Evolutionary conservation across 2,329 filamentous ascomycete genomes (phyloP).

Genomic region (Thielaviopsis euricoi): DNA sequence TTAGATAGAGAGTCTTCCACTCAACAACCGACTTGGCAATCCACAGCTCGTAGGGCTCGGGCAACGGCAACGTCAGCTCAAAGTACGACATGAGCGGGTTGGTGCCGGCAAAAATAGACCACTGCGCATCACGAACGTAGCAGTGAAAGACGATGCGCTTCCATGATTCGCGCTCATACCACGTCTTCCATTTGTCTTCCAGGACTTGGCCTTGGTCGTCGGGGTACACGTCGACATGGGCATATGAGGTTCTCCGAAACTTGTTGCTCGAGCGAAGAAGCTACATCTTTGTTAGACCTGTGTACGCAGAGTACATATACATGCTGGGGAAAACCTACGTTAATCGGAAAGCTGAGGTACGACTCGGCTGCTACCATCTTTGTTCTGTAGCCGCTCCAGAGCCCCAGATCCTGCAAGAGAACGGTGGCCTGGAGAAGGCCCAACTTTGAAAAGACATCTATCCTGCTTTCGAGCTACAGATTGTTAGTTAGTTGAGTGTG

Average conservation of each 20-base stretch:
- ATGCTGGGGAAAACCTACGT: conserved; percentile 19
- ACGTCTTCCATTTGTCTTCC: conserved; percentile 47
- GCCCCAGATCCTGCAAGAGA: conserved; percentile 30
- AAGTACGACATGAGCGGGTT: conserved; percentile 52
- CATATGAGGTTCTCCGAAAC: conserved; percentile 40
- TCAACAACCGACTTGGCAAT: conserved; percentile 42
- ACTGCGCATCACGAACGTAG: conserved; percentile 48
- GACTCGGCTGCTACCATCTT: conserved; percentile 42
- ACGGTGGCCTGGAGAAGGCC: conserved; percentile 33
- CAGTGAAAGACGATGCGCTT: conserved; percentile 50
- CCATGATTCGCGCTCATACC: conserved; percentile 49
- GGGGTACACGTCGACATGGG: conserved; percentile 30
- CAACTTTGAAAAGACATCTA: conserved; percentile 28
- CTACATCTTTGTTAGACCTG: conserved; percentile 18
- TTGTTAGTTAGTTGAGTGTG: conserved; percentile 1
- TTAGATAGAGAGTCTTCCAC: conserved; percentile 47
- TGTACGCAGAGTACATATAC: conserved; percentile 8
- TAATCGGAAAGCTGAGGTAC: conserved; percentile 28
- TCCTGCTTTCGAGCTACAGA: conserved; percentile 32
- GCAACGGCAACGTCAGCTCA: conserved; percentile 50
- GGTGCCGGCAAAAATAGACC: conserved; percentile 49
- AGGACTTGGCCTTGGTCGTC: conserved; percentile 40
- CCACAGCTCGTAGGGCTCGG: conserved; percentile 47
- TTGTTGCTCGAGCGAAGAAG: conserved; percentile 40
- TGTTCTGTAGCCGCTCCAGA: conserved; percentile 38